These are phyloP conservation scores for Solanum clarkiae DNA, from an alignment of 257 asterid genomes.

Conservation along the genomic window DNA sequence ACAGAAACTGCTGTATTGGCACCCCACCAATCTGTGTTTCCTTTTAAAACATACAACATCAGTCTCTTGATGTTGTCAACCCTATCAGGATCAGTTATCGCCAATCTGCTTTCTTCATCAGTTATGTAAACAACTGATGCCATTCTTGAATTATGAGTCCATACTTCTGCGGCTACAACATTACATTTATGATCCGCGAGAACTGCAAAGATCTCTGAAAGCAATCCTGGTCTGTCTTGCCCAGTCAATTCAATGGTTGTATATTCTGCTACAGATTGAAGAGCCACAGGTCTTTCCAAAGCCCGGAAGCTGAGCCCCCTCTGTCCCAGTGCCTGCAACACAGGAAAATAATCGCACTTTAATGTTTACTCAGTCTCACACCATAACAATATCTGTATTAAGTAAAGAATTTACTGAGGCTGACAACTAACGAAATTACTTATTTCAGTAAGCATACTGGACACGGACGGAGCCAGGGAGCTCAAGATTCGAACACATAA, in stretches of 20 bases:
- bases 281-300: slow-evolving; percentile 51
- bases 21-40: slow-evolving; percentile 44
- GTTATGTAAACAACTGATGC: slow-evolving; percentile 74
- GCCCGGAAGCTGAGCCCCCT: slow-evolving; percentile 39
- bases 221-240: slow-evolving; percentile 71
- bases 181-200: slow-evolving; percentile 70
- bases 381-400: not conserved
- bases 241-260: slow-evolving; percentile 74
- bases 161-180: slow-evolving; percentile 74
- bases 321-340: slow-evolving; percentile 45
- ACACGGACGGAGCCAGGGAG: not conserved
- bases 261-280: slow-evolving; percentile 46
- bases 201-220: slow-evolving; percentile 75
- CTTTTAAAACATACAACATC: slow-evolving; percentile 50
- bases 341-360: not conserved
- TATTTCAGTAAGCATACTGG: not conserved
- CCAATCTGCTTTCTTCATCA: slow-evolving; percentile 40
- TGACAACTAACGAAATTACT: not conserved
- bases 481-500: not conserved
- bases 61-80: slow-evolving; percentile 55
- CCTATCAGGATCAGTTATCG: slow-evolving; percentile 47
- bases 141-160: slow-evolving; percentile 91
- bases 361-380: not conserved
- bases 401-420: not conserved
- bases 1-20: slow-evolving; percentile 65